Conservation (phyloP, 2,329 filamentous ascomycete genomes). For the Cyphellophora attinorum region DNA sequence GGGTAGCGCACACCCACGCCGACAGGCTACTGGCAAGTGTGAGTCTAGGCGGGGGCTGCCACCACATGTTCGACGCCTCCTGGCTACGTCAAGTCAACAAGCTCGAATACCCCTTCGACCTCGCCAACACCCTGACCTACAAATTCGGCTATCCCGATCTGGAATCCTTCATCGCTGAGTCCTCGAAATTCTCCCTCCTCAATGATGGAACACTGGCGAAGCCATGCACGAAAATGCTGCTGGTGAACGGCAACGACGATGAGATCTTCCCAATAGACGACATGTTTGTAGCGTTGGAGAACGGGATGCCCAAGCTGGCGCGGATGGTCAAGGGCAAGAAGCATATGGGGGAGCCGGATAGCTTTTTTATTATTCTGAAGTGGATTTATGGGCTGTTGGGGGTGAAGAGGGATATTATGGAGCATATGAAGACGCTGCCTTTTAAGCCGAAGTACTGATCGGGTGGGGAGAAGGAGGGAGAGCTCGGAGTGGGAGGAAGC, state of each 20-base stretch:
- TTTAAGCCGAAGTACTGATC: conserved; percentile 17
- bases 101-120: conserved; percentile 52
- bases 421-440: conserved; percentile 19
- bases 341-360: conserved; percentile 59
- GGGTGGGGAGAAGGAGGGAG: too few relatives aligned
- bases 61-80: conserved; percentile 47
- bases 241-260: conserved; percentile 50
- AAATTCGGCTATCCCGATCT: conserved; percentile 37
- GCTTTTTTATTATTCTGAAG: conserved; percentile 27
- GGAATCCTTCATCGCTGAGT: conserved; percentile 39
- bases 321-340: conserved; percentile 49
- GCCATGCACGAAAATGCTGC: conserved; percentile 38
- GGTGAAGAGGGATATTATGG: conserved; percentile 16
- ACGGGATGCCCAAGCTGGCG: conserved; percentile 45
- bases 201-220: conserved; percentile 45
- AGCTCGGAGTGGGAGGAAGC: too few relatives aligned
- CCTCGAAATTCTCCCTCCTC: conserved; percentile 43
- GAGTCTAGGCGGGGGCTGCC: conserved; percentile 46
- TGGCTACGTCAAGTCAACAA: conserved; percentile 48
- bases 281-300: conserved; percentile 44
- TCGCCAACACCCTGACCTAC: conserved; percentile 40
- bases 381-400: conserved; percentile 25
- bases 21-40: conserved; percentile 42
- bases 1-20: conserved; percentile 48
- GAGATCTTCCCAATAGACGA: conserved; percentile 56